Conservation (phyloP, 257 asterid species). For the Capsicum pubescens region DNA sequence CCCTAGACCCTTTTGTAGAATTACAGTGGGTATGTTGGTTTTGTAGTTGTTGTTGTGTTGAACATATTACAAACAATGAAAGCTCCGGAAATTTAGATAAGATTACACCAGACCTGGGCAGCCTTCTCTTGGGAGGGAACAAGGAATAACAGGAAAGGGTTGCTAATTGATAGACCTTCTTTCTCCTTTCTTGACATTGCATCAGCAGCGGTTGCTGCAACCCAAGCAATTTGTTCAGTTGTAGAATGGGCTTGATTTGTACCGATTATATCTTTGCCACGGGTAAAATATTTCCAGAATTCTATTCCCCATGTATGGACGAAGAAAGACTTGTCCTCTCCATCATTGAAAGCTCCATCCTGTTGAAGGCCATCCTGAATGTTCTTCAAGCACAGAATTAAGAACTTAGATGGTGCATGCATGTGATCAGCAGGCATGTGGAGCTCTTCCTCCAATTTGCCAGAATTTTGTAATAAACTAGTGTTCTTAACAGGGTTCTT, state of each 20-base stretch:
- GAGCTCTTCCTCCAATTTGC: slow-evolving; percentile 43
- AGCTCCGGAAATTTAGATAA: slow-evolving; percentile 12
- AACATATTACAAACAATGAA: not conserved
- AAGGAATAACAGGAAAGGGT: slow-evolving; percentile 75
- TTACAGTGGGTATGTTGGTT: too few relatives aligned
- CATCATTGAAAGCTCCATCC: slow-evolving; percentile 42
- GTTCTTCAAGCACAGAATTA: slow-evolving; percentile 66
- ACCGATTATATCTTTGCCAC: slow-evolving; percentile 73
- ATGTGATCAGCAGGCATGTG: slow-evolving; percentile 27
- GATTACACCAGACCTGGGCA: slow-evolving; percentile 54
- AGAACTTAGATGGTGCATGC: slow-evolving; percentile 69
- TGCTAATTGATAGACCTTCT: slow-evolving; percentile 58
- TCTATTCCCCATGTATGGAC: slow-evolving; percentile 76
- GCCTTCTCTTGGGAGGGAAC: slow-evolving; percentile 89
- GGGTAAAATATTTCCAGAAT: slow-evolving; percentile 70
- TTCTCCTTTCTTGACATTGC: slow-evolving; percentile 73
- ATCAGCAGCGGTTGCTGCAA: slow-evolving; percentile 84
- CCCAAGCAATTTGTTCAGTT: slow-evolving; percentile 81
- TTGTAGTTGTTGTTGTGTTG: not conserved
- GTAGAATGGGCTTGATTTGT: slow-evolving; percentile 53
- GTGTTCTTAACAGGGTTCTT: slow-evolving; percentile 44
- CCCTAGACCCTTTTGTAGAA: too few relatives aligned
- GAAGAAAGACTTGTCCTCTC: slow-evolving; percentile 53
- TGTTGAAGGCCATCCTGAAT: slow-evolving; percentile 55
- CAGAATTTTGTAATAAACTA: slow-evolving; percentile 31